phyloP scores from a whole-genome alignment of 176 grass and related monocot species.

The Tillandsia fasciculata region DNA sequence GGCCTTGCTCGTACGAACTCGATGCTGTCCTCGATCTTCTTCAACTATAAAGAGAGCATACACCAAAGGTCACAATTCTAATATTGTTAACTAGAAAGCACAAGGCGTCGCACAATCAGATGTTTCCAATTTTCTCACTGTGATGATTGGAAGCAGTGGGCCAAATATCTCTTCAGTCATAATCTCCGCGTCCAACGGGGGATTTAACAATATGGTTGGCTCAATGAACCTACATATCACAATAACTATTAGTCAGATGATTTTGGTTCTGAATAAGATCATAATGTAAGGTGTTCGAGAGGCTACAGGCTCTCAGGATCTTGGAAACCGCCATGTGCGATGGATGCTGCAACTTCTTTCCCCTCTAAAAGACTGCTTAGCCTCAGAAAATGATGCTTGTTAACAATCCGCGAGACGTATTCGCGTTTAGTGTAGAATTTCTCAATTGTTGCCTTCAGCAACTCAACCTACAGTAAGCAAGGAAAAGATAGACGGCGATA shows the following conservation, averaged over 20 bases:
- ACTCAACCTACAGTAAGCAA: constrained; percentile 37
- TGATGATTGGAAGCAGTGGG: constrained; percentile 86
- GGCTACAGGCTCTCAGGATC: constrained; percentile 57
- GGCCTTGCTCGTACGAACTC: constrained; percentile 52
- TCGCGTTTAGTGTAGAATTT: constrained; percentile 30
- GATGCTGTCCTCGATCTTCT: constrained; percentile 86
- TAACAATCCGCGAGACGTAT: constrained; percentile 50
- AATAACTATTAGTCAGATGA: not conserved
- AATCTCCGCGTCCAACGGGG: constrained; percentile 71
- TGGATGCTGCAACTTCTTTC: constrained; percentile 32
- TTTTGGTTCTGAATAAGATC: constrained; percentile 1
- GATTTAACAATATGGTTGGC: constrained; percentile 82
- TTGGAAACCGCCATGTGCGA: constrained; percentile 56
- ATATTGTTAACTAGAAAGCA: not conserved
- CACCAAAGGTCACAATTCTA: not conserved
- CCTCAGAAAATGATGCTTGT: constrained; percentile 56
- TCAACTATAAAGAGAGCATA: constrained; percentile 32
- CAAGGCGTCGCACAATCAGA: not conserved
- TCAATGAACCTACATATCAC: constrained; percentile 50
- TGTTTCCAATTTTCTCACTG: constrained; percentile 23
- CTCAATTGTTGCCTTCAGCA: constrained; percentile 56
- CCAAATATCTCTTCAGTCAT: constrained; percentile 98
- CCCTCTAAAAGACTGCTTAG: constrained; percentile 45
- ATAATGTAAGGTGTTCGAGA: not conserved
- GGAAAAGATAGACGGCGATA: not conserved